A percentile compares a stretch with the other conserved stretches of the same genome.
Conservation (phyloP, 2,329 filamentous ascomycete species). For the Calonectria ilicicola region DNA sequence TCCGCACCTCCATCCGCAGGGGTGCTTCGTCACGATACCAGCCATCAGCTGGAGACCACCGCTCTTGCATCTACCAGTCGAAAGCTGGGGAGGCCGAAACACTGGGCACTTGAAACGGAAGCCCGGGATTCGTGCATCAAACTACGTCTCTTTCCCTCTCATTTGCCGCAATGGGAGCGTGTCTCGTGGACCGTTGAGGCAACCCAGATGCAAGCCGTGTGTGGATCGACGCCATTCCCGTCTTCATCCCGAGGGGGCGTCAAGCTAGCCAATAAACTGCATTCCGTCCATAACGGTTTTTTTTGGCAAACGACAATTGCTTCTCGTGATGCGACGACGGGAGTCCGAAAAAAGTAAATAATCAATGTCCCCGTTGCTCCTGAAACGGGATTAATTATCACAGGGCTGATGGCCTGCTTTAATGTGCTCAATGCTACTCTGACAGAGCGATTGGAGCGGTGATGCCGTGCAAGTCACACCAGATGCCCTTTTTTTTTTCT, state of each 20-base stretch:
- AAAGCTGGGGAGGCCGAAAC: background rate
- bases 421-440: background rate
- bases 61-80: background rate
- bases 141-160: background rate
- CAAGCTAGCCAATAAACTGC: constrained; percentile 3
- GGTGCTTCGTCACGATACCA: background rate
- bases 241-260: background rate
- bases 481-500: background rate
- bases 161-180: background rate
- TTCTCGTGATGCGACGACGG: constrained; percentile 8
- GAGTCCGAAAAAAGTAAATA: background rate
- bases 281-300: background rate
- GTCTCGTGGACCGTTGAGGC: constrained; percentile 6
- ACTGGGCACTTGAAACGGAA: background rate
- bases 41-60: background rate
- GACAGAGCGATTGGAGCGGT: background rate
- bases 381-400: background rate
- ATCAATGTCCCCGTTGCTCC: background rate
- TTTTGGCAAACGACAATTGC: background rate
- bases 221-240: constrained; percentile 3
- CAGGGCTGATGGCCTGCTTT: background rate
- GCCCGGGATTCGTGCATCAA: background rate
- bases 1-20: background rate
- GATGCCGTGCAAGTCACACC: background rate
- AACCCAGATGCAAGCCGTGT: constrained; percentile 25